phyloP scores from a whole-genome alignment of 805 yeast species.

The Wickerhamiella kurtzmanii region DNA sequence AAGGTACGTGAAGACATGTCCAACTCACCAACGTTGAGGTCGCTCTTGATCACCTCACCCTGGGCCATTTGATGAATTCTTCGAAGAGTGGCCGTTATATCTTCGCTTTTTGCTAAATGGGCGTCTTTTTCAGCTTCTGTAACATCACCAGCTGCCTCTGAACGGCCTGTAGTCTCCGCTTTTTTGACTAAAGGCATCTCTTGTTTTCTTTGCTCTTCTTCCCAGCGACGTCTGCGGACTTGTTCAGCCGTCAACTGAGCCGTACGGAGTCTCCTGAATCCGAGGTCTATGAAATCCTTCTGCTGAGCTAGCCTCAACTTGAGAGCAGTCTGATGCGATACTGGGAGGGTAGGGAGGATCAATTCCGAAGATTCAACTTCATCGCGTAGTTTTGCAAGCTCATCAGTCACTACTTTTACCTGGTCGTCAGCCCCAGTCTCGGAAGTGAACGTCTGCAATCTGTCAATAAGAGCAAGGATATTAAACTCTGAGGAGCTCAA shows the following conservation, averaged over 20 bases:
- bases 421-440: conserved; percentile 1
- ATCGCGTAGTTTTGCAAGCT: conserved; percentile 11
- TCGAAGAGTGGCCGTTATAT: conserved; percentile 21
- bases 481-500: not conserved
- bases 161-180: not conserved
- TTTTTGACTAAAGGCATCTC: not conserved
- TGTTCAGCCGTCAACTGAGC: conserved; percentile 17
- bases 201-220: not conserved
- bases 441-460: conserved; percentile 2
- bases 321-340: not conserved
- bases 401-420: conserved; percentile 2
- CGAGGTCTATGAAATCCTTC: conserved; percentile 3
- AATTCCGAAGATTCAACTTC: conserved; percentile 8
- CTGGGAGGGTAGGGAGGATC: not conserved
- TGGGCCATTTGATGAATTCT: conserved; percentile 28
- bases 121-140: conserved; percentile 5
- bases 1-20: conserved; percentile 27
- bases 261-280: conserved; percentile 12
- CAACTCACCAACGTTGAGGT: conserved; percentile 28
- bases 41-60: conserved; percentile 27
- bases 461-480: conserved; percentile 3
- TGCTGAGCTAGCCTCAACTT: not conserved
- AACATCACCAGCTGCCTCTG: not conserved
- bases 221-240: conserved; percentile 2
- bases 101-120: conserved; percentile 18